Evolutionary conservation across 129 eudicot species (phyloP).

Genomic region (Solidago caesia): DNA sequence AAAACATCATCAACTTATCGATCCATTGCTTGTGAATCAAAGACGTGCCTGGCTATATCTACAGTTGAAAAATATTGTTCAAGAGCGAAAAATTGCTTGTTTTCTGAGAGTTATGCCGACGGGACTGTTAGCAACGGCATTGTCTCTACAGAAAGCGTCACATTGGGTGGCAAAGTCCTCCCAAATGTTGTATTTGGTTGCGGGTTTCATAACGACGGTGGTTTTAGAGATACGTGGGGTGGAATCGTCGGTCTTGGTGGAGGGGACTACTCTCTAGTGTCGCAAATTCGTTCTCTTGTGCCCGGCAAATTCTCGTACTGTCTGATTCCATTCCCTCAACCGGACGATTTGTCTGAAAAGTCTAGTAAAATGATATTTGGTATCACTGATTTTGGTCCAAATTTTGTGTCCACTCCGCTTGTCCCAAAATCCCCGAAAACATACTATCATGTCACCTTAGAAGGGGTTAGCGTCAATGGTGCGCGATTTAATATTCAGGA

Average conservation of each 20-base stretch:
- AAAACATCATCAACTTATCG: slow-evolving; percentile 29
- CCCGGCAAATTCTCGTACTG: slow-evolving; percentile 32
- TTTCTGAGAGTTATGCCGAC: slow-evolving; percentile 23
- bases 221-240: not conserved
- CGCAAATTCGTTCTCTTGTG: slow-evolving; percentile 25
- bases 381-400: slow-evolving; percentile 18
- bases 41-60: not conserved
- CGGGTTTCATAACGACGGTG: slow-evolving; percentile 19
- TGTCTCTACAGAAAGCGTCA: slow-evolving; percentile 32
- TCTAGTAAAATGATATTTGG: slow-evolving; percentile 47
- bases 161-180: slow-evolving; percentile 8
- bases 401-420: slow-evolving; percentile 34
- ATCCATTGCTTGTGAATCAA: slow-evolving; percentile 21
- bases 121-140: slow-evolving; percentile 30
- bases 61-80: not conserved
- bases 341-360: not conserved
- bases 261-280: slow-evolving; percentile 30
- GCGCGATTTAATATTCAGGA: not conserved
- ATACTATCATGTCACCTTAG: slow-evolving; percentile 25
- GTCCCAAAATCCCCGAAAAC: slow-evolving; percentile 15
- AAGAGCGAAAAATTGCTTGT: slow-evolving; percentile 13
- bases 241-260: slow-evolving; percentile 48
- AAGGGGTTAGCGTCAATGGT: slow-evolving; percentile 25
- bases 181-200: slow-evolving; percentile 32
- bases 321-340: slow-evolving; percentile 19